Base-by-base conservation (phyloP, 2,329 filamentous ascomycete species). In the Nannizziopsis arthrosporioides region DNA sequence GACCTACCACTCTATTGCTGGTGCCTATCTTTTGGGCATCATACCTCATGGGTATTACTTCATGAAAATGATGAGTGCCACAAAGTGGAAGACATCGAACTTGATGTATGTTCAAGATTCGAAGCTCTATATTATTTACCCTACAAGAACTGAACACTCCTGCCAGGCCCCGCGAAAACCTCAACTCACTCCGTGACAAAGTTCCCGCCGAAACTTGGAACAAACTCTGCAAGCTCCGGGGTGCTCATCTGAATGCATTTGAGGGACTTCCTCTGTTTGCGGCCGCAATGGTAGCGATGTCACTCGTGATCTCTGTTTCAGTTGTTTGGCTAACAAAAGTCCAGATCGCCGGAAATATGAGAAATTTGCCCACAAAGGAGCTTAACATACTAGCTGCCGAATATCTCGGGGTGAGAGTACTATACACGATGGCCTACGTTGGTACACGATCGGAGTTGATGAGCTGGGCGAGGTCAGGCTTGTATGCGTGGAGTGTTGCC, bases 351-450 rank as follows among this genome's bases (percentile, higher is more conserved):
- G 62, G 63, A 35, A 65, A 62, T 42, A 47, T 61, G n/a, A 58
- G 60, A 11, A 60, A 60, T 9, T 48, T 66, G 6, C 57, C 61
- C 10, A 49, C 57, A 1, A 54, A 51, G 15, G 63, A 64, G 18
- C 47, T 65, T 39, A 65, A 66, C 44, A 48, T 55, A 7, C 54
- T 63, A 27, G 60, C 62, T 0, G 52, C 57, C 17, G 60, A 65
- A 47, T 66, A 65, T 44, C 46, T 66, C 11, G 56, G 57, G 8
- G 58, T 54, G 2, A 53, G 63, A n/a, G 44, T 61, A 1, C 36
- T 64, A 19, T 66, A 65, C 51, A 64, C 60, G 2, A 59, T 58
- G 5, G 44, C 61, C 11, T 66, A 65, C 48, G 59, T 66, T 54
- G 59, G 61, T 2, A 57, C 57, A 5, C 52, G 53, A 35, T 63